A percentile compares a stretch with the other conserved stretches of the same genome.
Conservation (phyloP, 202 grass and related monocot genomes). For the Saccharum hybrid region DNA sequence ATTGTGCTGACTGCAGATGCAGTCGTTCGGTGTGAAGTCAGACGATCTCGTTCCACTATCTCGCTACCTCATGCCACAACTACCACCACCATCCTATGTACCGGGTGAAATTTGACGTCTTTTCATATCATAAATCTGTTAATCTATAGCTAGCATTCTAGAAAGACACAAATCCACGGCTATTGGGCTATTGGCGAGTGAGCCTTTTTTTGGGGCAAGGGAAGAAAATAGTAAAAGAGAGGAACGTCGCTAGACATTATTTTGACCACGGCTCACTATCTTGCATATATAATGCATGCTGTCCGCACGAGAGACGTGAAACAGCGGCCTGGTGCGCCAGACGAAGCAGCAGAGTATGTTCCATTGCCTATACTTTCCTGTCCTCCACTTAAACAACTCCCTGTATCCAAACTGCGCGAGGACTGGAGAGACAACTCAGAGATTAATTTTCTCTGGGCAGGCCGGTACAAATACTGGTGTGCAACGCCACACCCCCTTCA, state of each 20-base stretch:
- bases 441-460: neutral
- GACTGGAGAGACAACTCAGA: neutral
- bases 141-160: too few species aligned
- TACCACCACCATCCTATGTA: too few species aligned
- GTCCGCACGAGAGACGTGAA: neutral
- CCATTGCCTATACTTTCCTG: neutral
- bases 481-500: neutral
- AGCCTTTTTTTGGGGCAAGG: too few species aligned
- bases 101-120: too few species aligned
- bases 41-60: too few species aligned
- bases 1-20: too few species aligned
- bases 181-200: too few species aligned
- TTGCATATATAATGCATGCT: too few species aligned
- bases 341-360: neutral
- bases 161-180: too few species aligned
- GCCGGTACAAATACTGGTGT: neutral
- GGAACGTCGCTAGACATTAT: neutral
- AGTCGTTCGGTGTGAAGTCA: too few species aligned
- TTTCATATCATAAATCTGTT: too few species aligned
- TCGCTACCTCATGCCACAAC: too few species aligned
- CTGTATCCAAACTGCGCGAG: neutral
- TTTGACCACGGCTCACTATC: neutral
- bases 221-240: neutral
- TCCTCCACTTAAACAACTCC: neutral
- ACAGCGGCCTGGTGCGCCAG: neutral